These are phyloP conservation scores for Cryoendolithus antarcticus DNA, from an alignment of 2,329 filamentous ascomycete genomes.

Conservation along the genomic window DNA sequence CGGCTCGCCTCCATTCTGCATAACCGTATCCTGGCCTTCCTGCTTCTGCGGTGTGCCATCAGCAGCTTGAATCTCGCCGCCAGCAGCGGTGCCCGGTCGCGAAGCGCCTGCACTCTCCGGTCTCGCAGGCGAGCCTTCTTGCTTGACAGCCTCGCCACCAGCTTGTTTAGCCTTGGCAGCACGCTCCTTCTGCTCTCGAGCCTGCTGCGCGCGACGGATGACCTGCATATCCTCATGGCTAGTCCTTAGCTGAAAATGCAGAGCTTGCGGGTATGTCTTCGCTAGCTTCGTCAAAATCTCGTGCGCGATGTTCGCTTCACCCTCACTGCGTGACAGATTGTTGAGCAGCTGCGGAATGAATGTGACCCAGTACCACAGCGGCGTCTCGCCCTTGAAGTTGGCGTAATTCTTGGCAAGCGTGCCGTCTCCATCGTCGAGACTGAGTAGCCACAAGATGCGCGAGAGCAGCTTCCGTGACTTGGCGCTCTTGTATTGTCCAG, in stretches of 20 bases:
- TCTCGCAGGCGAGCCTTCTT: conserved; percentile 20
- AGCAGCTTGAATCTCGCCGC: conserved; percentile 22
- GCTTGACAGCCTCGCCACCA: conserved; percentile 30
- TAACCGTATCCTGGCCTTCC: conserved; percentile 11
- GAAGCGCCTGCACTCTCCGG: conserved; percentile 19
- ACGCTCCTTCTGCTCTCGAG: conserved; percentile 44
- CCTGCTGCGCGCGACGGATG: conserved; percentile 70
- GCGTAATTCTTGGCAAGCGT: conserved; percentile 78
- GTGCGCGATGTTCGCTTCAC: conserved; percentile 73
- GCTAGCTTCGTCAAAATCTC: conserved; percentile 84
- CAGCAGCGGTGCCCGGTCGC: conserved; percentile 29
- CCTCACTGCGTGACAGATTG: conserved; percentile 65
- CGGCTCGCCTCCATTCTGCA: conserved; percentile 20
- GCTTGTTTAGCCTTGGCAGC: conserved; percentile 48
- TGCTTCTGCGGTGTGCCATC: conserved; percentile 26
- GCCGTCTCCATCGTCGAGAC: conserved; percentile 78
- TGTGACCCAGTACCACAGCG: conserved; percentile 99
- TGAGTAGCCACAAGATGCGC: conserved; percentile 88
- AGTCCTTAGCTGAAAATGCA: conserved; percentile 91
- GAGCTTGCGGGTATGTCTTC: conserved; percentile 82
- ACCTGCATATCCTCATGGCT: conserved; percentile 86
- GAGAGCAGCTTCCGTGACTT: conserved; percentile 91
- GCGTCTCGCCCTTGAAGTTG: conserved; percentile 92
- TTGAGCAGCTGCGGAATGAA: conserved; percentile 95
- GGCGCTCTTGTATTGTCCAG: conserved; percentile 90